Evolutionary conservation across 257 asterid genomes (phyloP).

Genomic region (Ligustrum vulgare): DNA sequence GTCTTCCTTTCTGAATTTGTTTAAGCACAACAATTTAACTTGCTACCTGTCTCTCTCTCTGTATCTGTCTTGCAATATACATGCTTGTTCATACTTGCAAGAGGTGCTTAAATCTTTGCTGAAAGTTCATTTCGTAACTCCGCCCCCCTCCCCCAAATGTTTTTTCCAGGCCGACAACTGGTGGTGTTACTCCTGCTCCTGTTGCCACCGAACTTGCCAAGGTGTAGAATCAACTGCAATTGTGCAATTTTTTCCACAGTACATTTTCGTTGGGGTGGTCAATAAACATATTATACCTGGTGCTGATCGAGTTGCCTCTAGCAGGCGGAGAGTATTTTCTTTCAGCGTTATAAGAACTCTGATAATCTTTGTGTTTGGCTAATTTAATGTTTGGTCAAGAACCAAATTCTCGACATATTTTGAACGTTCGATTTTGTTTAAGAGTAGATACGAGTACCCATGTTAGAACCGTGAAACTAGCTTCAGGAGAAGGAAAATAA

Average conservation of each 20-base stretch:
- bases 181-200: conserved; percentile 62
- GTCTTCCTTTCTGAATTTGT: conserved; percentile 22
- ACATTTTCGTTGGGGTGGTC: conserved; percentile 26
- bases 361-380: conserved; percentile 16
- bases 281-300: conserved; percentile 41
- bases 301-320: conserved; percentile 34
- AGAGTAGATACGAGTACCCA: neutral
- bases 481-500: conserved; percentile 27
- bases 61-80: neutral
- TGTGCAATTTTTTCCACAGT: conserved; percentile 21
- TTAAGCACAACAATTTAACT: neutral
- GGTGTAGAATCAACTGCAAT: conserved; percentile 37
- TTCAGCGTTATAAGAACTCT: conserved; percentile 6
- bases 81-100: neutral
- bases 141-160: neutral
- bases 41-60: neutral
- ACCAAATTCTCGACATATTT: conserved; percentile 17
- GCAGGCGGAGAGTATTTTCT: conserved; percentile 32
- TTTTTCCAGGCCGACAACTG: conserved; percentile 75
- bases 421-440: conserved; percentile 14
- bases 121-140: conserved; percentile 22
- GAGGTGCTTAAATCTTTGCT: neutral
- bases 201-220: conserved; percentile 39
- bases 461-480: neutral
- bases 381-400: conserved; percentile 23